phyloP scores from a whole-genome alignment of 345 rosid species.

The Adansonia digitata region DNA sequence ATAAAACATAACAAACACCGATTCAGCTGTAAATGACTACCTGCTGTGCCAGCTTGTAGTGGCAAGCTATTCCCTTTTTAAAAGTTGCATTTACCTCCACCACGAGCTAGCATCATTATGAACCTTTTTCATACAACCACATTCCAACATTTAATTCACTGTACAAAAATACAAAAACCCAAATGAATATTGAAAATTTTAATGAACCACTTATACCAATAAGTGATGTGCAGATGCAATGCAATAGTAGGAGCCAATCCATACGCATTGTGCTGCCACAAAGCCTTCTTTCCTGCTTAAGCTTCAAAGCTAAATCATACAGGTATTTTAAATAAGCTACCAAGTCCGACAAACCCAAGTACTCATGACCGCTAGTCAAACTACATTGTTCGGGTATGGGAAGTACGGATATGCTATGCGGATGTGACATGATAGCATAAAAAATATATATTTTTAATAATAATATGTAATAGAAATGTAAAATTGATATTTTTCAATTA shows the following conservation, averaged over 20 bases:
- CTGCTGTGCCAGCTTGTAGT: constrained; percentile 74
- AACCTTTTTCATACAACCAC: constrained; percentile 62
- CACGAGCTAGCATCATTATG: constrained; percentile 50
- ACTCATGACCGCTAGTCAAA: background rate
- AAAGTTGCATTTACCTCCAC: constrained; percentile 58
- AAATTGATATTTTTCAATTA: no score
- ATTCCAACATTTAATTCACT: constrained; percentile 13
- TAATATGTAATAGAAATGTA: no score
- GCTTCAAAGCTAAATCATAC: background rate
- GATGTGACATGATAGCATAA: no score
- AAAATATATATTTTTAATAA: no score
- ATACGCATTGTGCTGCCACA: constrained; percentile 71
- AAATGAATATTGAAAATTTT: constrained; percentile 2
- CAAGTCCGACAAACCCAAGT: constrained; percentile 4
- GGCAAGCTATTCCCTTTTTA: constrained; percentile 52
- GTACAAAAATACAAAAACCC: background rate
- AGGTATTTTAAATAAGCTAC: background rate
- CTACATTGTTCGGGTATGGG: no score
- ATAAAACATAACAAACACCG: no score
- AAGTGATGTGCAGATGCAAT: constrained; percentile 72
- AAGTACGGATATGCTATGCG: no score
- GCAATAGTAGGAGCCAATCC: constrained; percentile 74
- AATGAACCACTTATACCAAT: constrained; percentile 41
- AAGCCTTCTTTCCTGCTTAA: constrained; percentile 60
- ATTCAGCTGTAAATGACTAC: constrained; percentile 64